Evolutionary conservation across 208 protist species (phyloP).

Genomic region (Naegleria lovaniensis): DNA sequence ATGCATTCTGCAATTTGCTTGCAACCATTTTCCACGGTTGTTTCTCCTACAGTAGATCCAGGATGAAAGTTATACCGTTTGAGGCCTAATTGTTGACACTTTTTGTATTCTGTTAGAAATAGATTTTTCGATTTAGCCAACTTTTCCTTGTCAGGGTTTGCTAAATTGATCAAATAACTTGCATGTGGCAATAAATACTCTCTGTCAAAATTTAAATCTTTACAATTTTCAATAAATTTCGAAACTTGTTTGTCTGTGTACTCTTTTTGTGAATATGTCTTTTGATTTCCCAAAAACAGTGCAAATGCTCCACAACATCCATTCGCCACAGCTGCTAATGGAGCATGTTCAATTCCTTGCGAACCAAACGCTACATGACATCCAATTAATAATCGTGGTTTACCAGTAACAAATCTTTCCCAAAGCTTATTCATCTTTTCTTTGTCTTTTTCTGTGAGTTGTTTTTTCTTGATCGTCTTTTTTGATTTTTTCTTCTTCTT

Average conservation of each 20-base stretch:
- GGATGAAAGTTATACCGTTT: constrained; percentile 44
- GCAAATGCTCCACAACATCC: background rate
- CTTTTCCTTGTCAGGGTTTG: constrained; percentile 4
- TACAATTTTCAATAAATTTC: constrained; percentile 34
- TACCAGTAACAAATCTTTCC: background rate
- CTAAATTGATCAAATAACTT: constrained; percentile 41
- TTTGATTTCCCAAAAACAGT: background rate
- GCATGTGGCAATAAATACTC: constrained; percentile 38
- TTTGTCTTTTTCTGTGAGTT: background rate
- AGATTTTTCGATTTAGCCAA: constrained; percentile 34
- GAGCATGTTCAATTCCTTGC: background rate
- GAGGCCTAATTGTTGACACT: constrained; percentile 40
- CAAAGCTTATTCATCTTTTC: background rate
- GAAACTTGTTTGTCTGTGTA: background rate
- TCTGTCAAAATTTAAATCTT: constrained; percentile 10
- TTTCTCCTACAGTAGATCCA: constrained; percentile 37
- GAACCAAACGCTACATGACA: background rate
- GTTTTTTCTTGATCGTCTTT: background rate
- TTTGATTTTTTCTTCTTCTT: background rate
- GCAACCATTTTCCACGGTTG: background rate
- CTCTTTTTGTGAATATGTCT: background rate
- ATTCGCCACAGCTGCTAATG: background rate
- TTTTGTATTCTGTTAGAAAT: constrained; percentile 41
- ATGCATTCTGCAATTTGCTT: constrained; percentile 35
- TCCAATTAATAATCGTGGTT: background rate